A percentile compares a stretch with the other conserved stretches of the same genome.
phyloP scores from a whole-genome alignment of 2,329 filamentous ascomycete species.

The Boeremia lycopersici region DNA sequence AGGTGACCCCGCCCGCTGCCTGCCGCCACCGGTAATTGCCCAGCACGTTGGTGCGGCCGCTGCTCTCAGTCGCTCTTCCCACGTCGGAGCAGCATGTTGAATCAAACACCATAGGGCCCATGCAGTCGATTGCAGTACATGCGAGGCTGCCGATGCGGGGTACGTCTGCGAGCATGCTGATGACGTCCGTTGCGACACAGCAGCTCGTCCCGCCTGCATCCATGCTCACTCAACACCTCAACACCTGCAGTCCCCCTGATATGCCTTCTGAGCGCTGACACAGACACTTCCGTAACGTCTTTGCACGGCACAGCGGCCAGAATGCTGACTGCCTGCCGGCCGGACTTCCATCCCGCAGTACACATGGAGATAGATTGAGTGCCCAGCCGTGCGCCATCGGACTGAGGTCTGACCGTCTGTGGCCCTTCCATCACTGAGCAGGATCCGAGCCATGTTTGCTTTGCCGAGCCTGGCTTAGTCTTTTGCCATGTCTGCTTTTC shows the following conservation, averaged over 20 bases:
- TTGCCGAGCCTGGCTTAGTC: not conserved
- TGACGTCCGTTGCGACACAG: constrained; percentile 23
- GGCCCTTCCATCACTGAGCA: not conserved
- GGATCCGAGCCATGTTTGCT: not conserved
- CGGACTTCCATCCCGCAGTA: not conserved
- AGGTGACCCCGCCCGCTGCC: constrained; percentile 19
- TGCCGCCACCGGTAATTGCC: not conserved
- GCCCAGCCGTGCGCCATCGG: not conserved
- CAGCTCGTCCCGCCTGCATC: constrained; percentile 9
- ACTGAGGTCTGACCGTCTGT: not conserved
- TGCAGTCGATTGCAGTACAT: not conserved
- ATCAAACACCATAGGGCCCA: not conserved
- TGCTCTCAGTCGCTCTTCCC: constrained; percentile 2
- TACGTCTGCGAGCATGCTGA: constrained; percentile 22
- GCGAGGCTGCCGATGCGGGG: constrained; percentile 11
- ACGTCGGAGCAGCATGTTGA: constrained; percentile 5
- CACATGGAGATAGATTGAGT: not conserved
- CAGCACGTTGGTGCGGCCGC: constrained; percentile 4
- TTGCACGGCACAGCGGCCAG: not conserved
- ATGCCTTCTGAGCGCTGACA: not conserved
- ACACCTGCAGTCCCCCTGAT: constrained; percentile 5
- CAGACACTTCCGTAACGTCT: not conserved
- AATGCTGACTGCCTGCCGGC: not conserved
- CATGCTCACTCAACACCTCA: constrained; percentile 10
- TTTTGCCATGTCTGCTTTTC: not conserved